These are phyloP conservation scores for Penicillium cosmopolitanum DNA, from an alignment of 495 filamentous ascomycete species.

Conservation along the genomic window DNA sequence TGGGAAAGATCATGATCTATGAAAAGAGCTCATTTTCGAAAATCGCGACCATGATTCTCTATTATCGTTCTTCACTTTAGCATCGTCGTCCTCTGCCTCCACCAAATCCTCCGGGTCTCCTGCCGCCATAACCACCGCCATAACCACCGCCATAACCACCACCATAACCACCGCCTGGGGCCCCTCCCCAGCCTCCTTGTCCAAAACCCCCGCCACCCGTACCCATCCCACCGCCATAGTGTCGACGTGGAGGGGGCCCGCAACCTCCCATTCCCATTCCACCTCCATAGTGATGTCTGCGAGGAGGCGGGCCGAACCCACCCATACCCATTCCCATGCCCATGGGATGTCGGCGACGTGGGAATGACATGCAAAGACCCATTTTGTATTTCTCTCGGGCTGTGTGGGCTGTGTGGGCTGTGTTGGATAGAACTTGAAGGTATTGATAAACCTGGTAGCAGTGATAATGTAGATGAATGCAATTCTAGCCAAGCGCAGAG, in stretches of 20 bases:
- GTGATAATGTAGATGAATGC: no score
- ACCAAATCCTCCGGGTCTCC: background rate
- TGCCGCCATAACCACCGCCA: background rate
- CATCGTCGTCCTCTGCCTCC: background rate
- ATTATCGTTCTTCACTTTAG: no score
- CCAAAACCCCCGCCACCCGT: no score
- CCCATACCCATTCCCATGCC: slow-evolving; percentile 18
- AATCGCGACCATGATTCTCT: no score
- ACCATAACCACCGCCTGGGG: slow-evolving; percentile 8
- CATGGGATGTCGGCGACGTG: slow-evolving; percentile 15
- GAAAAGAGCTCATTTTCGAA: no score
- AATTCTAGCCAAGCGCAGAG: no score
- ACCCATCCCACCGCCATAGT: slow-evolving; percentile 2
- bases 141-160: no score
- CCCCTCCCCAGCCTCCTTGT: slow-evolving; percentile 8
- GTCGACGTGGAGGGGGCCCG: background rate
- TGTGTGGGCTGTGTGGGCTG: background rate
- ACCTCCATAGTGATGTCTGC: slow-evolving; percentile 12
- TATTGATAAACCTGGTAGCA: background rate
- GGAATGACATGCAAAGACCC: slow-evolving; percentile 28
- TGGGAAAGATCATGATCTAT: no score
- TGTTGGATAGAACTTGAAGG: background rate
- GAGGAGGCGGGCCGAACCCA: slow-evolving; percentile 18
- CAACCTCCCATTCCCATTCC: slow-evolving; percentile 12
- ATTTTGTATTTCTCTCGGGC: slow-evolving; percentile 6